Conservation (phyloP, 1,139 yeast genomes). For the Hansenula lynferdii region DNA sequence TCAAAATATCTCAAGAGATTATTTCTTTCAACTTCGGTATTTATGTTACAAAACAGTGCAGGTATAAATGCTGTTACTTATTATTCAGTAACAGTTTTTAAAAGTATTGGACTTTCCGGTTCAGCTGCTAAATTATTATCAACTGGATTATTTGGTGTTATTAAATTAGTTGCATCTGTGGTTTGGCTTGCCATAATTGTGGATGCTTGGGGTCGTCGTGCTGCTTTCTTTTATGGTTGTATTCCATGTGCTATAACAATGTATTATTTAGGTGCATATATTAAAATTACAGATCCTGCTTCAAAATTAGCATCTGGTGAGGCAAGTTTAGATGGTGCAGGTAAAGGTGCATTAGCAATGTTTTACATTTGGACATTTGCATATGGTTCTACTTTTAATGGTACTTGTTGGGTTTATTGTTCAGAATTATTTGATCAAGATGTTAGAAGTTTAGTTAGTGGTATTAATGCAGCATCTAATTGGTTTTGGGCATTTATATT, state of each 20-base stretch:
- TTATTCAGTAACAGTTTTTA: constrained; percentile 52
- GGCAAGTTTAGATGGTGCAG: constrained; percentile 32
- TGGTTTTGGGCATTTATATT: constrained; percentile 49
- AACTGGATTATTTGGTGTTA: constrained; percentile 55
- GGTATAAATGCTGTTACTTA: constrained; percentile 63
- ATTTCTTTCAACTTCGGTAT: constrained; percentile 39
- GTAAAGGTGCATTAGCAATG: constrained; percentile 43
- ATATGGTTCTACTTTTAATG: constrained; percentile 41
- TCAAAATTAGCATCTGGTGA: constrained; percentile 9
- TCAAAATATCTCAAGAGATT: constrained; percentile 41
- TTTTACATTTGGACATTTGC: constrained; percentile 43
- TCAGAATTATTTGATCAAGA: constrained; percentile 41
- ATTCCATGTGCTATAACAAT: constrained; percentile 43
- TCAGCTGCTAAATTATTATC: constrained; percentile 43
- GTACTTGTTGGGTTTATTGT: constrained; percentile 44
- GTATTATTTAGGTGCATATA: constrained; percentile 46
- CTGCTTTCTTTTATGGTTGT: constrained; percentile 38
- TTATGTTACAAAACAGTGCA: constrained; percentile 53
- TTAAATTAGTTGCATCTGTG: constrained; percentile 42
- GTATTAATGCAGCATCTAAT: constrained; percentile 40
- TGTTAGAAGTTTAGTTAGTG: constrained; percentile 37
- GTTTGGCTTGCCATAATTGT: constrained; percentile 29
- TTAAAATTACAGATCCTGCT: constrained; percentile 32
- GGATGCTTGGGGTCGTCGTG: constrained; percentile 26
- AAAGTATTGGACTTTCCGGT: constrained; percentile 41